Conservation (phyloP, 805 yeast species). For the Candida xiaguanensis region DNA sequence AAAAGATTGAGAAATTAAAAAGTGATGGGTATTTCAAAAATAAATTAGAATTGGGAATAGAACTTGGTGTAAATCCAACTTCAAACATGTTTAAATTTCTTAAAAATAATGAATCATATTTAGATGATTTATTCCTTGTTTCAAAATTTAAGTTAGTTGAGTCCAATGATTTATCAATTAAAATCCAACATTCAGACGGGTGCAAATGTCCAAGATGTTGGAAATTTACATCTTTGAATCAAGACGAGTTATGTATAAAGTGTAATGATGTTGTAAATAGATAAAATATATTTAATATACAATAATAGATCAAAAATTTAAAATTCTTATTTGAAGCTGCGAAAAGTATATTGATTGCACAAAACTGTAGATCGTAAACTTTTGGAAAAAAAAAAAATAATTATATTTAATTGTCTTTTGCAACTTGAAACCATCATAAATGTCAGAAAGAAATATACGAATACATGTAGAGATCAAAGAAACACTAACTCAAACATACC, state of each 20-base stretch:
- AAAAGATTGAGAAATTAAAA: constrained; percentile 55
- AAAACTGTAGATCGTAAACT: no score
- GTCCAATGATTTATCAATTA: constrained; percentile 12
- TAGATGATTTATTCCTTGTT: constrained; percentile 54
- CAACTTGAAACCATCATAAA: no score
- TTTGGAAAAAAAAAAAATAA: no score
- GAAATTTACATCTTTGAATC: constrained; percentile 60
- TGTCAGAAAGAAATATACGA: constrained; percentile 17
- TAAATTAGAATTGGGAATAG: constrained; percentile 56
- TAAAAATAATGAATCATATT: constrained; percentile 17
- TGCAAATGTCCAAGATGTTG: constrained; percentile 93
- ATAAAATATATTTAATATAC: not conserved
- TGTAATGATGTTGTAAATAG: constrained; percentile 44
- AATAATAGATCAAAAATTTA: no score
- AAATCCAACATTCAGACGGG: constrained; percentile 42
- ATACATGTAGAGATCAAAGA: constrained; percentile 16
- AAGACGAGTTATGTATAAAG: constrained; percentile 58
- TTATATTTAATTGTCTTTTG: no score
- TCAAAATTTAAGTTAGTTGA: constrained; percentile 43
- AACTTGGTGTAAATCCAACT: not conserved
- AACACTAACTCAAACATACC: constrained; percentile 9
- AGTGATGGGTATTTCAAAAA: constrained; percentile 49
- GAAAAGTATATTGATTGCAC: no score
- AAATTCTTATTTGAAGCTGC: no score
- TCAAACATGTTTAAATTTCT: constrained; percentile 13